Evolutionary conservation across 129 eudicot species (phyloP), one percentile per base, ranked within the genome.

Genomic region (Flaveria bidentis): DNA sequence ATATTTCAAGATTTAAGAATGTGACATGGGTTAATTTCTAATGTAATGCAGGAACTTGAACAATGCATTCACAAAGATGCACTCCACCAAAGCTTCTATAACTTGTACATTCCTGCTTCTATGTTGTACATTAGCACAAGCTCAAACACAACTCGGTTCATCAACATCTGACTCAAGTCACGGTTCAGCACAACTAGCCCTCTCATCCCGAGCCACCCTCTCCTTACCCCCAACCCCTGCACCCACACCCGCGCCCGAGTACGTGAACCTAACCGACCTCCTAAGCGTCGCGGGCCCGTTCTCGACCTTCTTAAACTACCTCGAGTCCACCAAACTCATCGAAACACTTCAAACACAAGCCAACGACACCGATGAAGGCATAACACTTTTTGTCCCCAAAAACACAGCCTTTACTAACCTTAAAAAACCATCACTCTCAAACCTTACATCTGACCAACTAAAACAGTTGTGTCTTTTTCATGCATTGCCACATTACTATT

Each of bases 261-360:
- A 65, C 10, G 93, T 86, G 18, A 89, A 92, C 87, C 86, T 92
- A 28, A 87, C 96, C 2, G 68, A 86, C 15, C 75, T 92, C 12
- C 88, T 92, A 45, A 81, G 84, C 8, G 88, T 84, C 2, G 96
- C 97, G 5, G 97, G 96, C 18, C 97, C 97, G 17, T 89, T 85
- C 80, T 84, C 80, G 17, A 92, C 90, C 67, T 92, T 92, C 83
- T 88, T 92, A 9, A 72, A 76, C 70, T 87, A 82, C 76, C 93
- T 92, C 2, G 78, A 80, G 75, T 80, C 96, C 62, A 87, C 89
- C 12, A 86, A 89, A 74, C 88, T 86, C 64, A 82, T 92, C 9
- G 88, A 89, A 2, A 89, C 96, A 7, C 77, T 92, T 17, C 97
- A 92, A 70, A 80, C 79, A 74, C 92, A 87, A 76, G 97, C 96